These are phyloP conservation scores for Fusarium ramigenum DNA, from an alignment of 2,329 filamentous ascomycete genomes.

Conservation along the genomic window DNA sequence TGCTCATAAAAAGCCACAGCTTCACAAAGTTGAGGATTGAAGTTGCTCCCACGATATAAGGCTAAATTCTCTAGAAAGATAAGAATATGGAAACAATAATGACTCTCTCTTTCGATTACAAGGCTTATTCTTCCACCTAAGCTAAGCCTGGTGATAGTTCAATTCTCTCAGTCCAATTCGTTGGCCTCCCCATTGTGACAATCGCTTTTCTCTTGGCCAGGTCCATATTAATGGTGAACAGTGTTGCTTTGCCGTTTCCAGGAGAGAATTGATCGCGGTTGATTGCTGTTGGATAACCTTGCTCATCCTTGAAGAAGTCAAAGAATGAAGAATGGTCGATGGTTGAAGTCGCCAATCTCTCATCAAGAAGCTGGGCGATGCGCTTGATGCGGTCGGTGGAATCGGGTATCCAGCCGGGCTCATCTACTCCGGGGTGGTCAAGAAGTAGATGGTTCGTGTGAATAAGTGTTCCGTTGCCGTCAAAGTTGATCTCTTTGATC, in stretches of 20 bases:
- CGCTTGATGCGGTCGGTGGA: conserved; percentile 14
- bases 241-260: conserved; percentile 4
- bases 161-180: conserved; percentile 7
- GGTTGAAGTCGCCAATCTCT: background rate
- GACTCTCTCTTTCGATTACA: too few species aligned
- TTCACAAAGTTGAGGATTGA: accelerated
- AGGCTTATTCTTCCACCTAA: too few species aligned
- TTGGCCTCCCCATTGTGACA: conserved; percentile 23
- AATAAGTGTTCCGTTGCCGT: conserved; percentile 6
- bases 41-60: accelerated
- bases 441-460: conserved; percentile 37
- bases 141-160: background rate
- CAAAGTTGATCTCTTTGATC: conserved; percentile 14
- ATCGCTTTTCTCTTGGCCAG: background rate
- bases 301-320: conserved; percentile 33
- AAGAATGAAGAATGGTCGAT: conserved; percentile 9
- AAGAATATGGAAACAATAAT: background rate
- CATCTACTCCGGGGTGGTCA: conserved; percentile 21
- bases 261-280: conserved; percentile 15
- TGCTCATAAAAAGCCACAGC: accelerated
- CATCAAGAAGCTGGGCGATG: conserved; percentile 3
- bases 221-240: conserved; percentile 38
- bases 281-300: conserved; percentile 29
- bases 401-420: conserved; percentile 28
- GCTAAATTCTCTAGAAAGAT: background rate